Conservation (phyloP, 2,329 filamentous ascomycete species). For the Hymenoscyphus scutula region DNA sequence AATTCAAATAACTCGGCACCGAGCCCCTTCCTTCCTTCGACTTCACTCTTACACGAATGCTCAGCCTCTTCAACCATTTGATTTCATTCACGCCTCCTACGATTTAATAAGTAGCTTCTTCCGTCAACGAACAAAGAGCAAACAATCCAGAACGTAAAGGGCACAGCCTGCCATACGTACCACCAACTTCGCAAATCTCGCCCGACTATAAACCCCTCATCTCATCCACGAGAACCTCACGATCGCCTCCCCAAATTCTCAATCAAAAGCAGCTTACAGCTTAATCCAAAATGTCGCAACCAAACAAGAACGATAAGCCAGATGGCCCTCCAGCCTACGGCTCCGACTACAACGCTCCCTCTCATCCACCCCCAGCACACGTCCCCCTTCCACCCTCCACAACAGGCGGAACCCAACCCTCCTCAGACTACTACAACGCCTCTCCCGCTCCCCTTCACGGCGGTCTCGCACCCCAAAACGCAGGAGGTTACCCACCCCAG, state of each 20-base stretch:
- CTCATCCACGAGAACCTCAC: not conserved
- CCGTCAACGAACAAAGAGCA: too few relatives aligned
- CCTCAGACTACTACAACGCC: constrained; percentile 23
- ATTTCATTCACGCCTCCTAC: too few relatives aligned
- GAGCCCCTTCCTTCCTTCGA: too few relatives aligned
- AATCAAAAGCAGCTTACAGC: not conserved
- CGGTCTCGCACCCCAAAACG: constrained; percentile 17
- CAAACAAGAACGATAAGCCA: constrained; percentile 20
- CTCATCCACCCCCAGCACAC: constrained; percentile 25
- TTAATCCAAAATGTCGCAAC: not conserved
- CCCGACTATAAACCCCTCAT: too few relatives aligned
- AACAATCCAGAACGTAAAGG: too few relatives aligned
- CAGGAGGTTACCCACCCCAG: constrained; percentile 9
- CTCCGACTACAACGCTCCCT: constrained; percentile 10
- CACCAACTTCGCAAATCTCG: too few relatives aligned
- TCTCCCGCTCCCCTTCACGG: constrained; percentile 19
- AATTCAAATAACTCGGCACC: too few relatives aligned
- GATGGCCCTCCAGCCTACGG: constrained; percentile 27
- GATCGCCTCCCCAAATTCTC: not conserved
- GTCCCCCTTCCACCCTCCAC: constrained; percentile 15
- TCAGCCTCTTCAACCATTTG: too few relatives aligned
- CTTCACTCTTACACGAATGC: too few relatives aligned
- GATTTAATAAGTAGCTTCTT: too few relatives aligned
- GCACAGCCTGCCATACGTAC: too few relatives aligned
- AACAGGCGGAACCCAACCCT: constrained; percentile 12